These are phyloP conservation scores for Metschnikowia aberdeeniae DNA, from an alignment of 805 yeast species.

Conservation along the genomic window DNA sequence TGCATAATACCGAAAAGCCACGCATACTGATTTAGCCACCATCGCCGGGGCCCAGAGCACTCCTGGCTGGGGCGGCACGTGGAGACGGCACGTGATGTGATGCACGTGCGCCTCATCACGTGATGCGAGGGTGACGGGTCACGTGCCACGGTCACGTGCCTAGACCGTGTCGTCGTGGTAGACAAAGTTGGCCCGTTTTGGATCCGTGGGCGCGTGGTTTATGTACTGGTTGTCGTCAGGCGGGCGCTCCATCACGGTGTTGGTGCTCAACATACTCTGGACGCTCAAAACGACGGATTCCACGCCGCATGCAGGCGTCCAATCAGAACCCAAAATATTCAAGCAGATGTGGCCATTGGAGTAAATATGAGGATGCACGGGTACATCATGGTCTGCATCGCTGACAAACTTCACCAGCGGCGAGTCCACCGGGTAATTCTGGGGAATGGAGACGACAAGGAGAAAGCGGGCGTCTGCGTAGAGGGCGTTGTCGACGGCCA, in stretches of 20 bases:
- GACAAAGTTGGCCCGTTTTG: conserved; percentile 44
- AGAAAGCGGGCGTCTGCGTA: conserved; percentile 10
- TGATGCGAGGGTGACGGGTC: too few species aligned
- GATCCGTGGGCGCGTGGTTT: conserved; percentile 52
- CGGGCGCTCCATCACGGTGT: conserved; percentile 47
- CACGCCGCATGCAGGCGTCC: conserved; percentile 62
- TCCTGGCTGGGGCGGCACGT: too few species aligned
- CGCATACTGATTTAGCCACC: too few species aligned
- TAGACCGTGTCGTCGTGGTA: conserved; percentile 58
- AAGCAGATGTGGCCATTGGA: conserved; percentile 78
- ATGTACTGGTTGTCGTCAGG: conserved; percentile 52
- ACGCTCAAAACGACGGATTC: conserved; percentile 50
- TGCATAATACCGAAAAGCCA: too few species aligned
- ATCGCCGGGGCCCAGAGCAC: too few species aligned
- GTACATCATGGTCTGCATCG: conserved; percentile 33
- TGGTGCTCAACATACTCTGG: conserved; percentile 60
- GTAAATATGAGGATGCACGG: conserved; percentile 72
- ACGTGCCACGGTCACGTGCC: too few species aligned
- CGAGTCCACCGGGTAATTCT: conserved; percentile 16
- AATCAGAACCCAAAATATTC: conserved; percentile 58
- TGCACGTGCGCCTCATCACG: neutral
- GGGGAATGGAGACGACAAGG: conserved; percentile 9
- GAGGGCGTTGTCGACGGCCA: conserved; percentile 10
- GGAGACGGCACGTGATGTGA: too few species aligned
- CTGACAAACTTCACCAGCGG: conserved; percentile 14